Conservation (phyloP, 129 eudicot species). For the Sambucus nigra region DNA sequence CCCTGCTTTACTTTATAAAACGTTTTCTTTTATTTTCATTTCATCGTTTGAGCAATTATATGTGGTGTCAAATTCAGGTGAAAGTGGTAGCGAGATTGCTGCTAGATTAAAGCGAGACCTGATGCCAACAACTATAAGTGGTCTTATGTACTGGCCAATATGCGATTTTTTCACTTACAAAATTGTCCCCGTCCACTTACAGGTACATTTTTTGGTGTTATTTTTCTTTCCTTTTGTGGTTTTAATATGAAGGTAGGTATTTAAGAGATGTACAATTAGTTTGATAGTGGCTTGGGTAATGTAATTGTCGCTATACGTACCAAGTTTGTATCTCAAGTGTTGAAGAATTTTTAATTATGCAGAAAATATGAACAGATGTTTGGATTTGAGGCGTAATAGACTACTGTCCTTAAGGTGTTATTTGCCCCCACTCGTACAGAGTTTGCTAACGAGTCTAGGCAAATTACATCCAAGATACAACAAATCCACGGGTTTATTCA, state of each 20-base stretch:
- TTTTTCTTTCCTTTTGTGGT: neutral
- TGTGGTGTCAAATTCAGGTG: conserved; percentile 38
- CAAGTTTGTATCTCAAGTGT: neutral
- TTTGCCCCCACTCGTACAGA: no score
- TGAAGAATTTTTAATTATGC: no score
- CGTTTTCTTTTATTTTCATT: neutral
- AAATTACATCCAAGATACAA: no score
- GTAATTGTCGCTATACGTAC: no score
- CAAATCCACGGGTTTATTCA: no score
- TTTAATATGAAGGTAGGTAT: no score
- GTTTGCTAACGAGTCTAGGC: no score
- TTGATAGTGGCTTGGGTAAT: no score
- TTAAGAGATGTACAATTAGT: no score
- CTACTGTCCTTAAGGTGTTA: no score
- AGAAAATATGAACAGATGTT: no score
- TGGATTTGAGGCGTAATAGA: no score
- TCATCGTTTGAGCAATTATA: neutral
- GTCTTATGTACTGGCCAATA: conserved; percentile 80
- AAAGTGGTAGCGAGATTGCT: conserved; percentile 45
- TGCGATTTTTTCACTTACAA: conserved; percentile 73
- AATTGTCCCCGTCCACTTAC: conserved; percentile 63
- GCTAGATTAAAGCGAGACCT: conserved; percentile 65
- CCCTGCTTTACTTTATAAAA: neutral
- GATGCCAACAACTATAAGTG: conserved; percentile 59
- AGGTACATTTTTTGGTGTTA: conserved; percentile 26